Evolutionary conservation across 23 red algal genomes (phyloP), one percentile per base, ranked within the genome.

Genomic region (Pyropia yezoensis): DNA sequence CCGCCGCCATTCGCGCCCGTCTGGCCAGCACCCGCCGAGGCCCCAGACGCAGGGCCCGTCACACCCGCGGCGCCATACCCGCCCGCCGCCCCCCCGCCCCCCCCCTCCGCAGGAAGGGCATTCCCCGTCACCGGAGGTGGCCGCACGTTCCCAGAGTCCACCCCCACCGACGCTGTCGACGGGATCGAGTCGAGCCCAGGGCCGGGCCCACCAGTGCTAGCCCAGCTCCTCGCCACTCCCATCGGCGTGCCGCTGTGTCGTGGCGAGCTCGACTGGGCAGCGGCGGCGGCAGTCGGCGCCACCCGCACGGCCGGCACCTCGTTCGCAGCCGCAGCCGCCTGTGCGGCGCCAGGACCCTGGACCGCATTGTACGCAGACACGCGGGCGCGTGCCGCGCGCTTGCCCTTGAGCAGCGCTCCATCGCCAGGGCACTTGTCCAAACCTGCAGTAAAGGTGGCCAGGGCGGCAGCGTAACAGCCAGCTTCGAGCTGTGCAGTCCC

Each of bases 401-500:
- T 58, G 5, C 82, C 82, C 21, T 65, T 53, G n/a, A 70, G 52
- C 27, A 87, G 72, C 49, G 74, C 70, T 7, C 75, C 63, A 59
- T 87, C 82, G 18, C 82, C 71, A 2, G 82, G 82, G 29, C 72
- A 77, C n/a, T 61, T 58, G 15, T 79, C 55, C 7, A 89, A 67
- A 7, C 84, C 84, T 21, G 70, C 72, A 23, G 68, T 56, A 29
- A 79, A 89, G 21, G 84, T 80, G 2, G 50, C 33, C 11, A 66
- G 68, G 27, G 84, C 84, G 16, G 24, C 45, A 3, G 22, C 30
- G 55, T 79, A 79, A 9, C 71, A 53, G 52, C 74, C 59, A 51
- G 76, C 75, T 25, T 89, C 84, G 6, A 79, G 34, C 62, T 74
- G 69, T 9, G 84, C 84, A 2, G 62, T 79, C 14, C 84, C 84